These are phyloP conservation scores for Penicillium olsonii DNA, from an alignment of 2,329 filamentous ascomycete genomes.

Conservation along the genomic window DNA sequence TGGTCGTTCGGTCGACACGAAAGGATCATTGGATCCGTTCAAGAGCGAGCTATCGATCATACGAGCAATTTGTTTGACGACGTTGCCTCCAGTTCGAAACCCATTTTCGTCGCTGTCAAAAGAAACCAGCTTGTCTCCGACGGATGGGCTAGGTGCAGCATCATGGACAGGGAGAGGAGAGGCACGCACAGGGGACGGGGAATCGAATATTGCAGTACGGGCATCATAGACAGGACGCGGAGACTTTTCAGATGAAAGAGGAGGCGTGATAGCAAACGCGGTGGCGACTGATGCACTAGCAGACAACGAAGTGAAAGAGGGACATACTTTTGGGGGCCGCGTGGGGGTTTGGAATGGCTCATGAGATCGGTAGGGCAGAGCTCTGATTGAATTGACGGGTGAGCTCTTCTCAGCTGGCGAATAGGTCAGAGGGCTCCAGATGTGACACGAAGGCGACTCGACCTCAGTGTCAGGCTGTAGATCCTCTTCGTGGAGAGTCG, in stretches of 20 bases:
- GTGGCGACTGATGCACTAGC: neutral
- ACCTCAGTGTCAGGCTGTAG: neutral
- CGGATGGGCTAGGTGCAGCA: neutral
- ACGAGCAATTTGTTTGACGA: conserved; percentile 26
- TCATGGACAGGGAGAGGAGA: neutral
- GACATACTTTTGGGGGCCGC: neutral
- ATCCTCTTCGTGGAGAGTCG: neutral
- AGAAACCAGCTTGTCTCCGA: neutral
- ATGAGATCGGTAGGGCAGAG: neutral
- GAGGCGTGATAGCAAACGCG: conserved; percentile 4
- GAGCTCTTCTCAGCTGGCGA: neutral
- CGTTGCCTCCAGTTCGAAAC: conserved; percentile 14
- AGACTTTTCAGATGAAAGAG: neutral
- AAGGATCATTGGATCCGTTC: conserved; percentile 25
- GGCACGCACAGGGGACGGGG: neutral
- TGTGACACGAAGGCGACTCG: neutral
- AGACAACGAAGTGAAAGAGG: neutral
- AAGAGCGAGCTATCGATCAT: conserved; percentile 30
- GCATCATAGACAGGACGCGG: neutral
- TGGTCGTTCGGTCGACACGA: conserved; percentile 15
- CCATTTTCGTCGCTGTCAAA: conserved; percentile 13
- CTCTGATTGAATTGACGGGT: neutral
- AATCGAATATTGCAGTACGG: neutral
- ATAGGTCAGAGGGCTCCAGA: neutral
- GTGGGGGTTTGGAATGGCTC: neutral